A percentile compares a stretch with the other conserved stretches of the same genome.
phyloP scores from a whole-genome alignment of 345 rosid species.

The Conringia planisiliqua region DNA sequence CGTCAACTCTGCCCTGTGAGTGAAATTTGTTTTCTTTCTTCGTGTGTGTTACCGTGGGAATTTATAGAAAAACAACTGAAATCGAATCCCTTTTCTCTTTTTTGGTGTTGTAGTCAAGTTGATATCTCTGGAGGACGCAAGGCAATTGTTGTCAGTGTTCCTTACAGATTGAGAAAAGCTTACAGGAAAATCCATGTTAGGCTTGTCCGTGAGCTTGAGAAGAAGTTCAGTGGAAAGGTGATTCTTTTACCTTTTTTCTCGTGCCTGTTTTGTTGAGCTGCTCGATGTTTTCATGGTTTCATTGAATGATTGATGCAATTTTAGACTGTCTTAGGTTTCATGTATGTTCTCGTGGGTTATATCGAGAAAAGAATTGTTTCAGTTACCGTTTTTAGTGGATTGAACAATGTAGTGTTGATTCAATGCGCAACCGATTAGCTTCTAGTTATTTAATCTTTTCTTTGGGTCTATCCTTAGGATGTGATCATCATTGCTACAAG shows the following conservation, averaged over 20 bases:
- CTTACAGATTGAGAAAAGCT: conserved; percentile 79
- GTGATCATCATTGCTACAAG: conserved; percentile 72
- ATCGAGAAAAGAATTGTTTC: background rate
- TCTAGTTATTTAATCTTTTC: background rate
- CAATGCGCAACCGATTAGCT: background rate
- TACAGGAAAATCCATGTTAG: conserved; percentile 70
- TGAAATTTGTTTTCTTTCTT: background rate
- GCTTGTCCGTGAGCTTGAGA: conserved; percentile 88
- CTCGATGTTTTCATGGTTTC: background rate
- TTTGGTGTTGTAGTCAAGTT: conserved; percentile 49
- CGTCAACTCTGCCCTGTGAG: conserved; percentile 72
- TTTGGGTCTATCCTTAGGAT: conserved; percentile 41
- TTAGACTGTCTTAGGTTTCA: background rate
- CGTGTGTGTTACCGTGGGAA: background rate
- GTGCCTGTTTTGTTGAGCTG: background rate
- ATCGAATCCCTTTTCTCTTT: no score
- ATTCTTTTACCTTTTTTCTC: background rate
- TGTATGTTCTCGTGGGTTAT: background rate
- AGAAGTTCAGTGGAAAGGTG: conserved; percentile 90
- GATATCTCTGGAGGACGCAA: conserved; percentile 76
- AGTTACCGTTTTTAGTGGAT: background rate
- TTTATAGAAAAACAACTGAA: no score
- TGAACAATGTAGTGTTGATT: background rate
- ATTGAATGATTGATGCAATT: background rate
- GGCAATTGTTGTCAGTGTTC: conserved; percentile 73